Percentiles rank a stretch among this genome's conserved stretches.
These are phyloP conservation scores for Asterella californica DNA, from an alignment of 225 moss, liverwort and hornwort species.

Conservation along the genomic window DNA sequence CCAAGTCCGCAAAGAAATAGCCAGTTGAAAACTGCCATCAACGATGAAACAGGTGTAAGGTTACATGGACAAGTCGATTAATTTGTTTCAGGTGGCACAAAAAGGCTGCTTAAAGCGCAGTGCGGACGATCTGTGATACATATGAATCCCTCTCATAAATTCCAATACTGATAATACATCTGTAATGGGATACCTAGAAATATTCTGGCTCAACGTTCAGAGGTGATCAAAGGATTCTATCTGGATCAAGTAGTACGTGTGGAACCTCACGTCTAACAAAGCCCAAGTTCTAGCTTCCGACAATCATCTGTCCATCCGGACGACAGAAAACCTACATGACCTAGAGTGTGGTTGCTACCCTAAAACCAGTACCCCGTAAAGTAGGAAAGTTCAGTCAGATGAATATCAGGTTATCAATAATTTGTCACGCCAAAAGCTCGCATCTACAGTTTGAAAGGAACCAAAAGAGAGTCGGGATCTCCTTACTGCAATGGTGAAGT, in stretches of 20 bases:
- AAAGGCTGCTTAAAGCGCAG: background rate
- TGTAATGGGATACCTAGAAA: background rate
- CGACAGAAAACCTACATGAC: background rate
- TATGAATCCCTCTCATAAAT: background rate
- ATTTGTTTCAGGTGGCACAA: background rate
- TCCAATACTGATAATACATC: background rate
- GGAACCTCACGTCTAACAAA: background rate
- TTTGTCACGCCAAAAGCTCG: background rate
- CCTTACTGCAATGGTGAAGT: conserved; percentile 66
- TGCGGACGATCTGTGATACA: conserved; percentile 1
- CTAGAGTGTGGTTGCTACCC: background rate
- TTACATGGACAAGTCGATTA: background rate
- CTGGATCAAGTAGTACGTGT: background rate
- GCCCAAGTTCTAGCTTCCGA: background rate
- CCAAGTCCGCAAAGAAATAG: conserved; percentile 81
- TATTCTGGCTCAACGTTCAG: background rate
- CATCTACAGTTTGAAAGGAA: background rate
- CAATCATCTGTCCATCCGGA: background rate
- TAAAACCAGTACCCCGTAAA: background rate
- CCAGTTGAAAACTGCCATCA: conserved; percentile 81
- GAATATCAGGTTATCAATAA: background rate
- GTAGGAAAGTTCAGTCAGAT: background rate
- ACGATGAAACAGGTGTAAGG: background rate
- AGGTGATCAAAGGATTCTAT: background rate
- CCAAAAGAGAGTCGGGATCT: background rate